Conservation (phyloP, 306 rosid species). For the Fagus crenata region DNA sequence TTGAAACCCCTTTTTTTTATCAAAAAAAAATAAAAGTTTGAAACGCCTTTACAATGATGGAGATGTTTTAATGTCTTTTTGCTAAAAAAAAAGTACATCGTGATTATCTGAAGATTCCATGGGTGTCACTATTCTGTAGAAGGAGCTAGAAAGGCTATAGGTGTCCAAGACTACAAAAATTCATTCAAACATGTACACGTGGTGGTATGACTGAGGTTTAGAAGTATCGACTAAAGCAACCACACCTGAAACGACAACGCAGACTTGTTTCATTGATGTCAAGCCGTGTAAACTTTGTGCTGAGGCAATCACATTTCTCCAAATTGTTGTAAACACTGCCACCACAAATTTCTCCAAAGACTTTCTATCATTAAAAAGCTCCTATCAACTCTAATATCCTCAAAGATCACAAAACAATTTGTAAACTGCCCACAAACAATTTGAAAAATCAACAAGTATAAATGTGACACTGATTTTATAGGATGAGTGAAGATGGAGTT, state of each 20-base stretch:
- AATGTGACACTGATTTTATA: too few species aligned
- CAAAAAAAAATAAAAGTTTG: background rate
- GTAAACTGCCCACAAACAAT: too few species aligned
- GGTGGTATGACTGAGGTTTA: constrained; percentile 6
- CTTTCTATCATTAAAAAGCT: background rate
- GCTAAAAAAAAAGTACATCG: constrained; percentile 12
- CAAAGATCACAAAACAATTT: too few species aligned
- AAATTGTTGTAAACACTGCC: constrained; percentile 39
- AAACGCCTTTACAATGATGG: constrained; percentile 44
- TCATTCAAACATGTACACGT: constrained; percentile 32
- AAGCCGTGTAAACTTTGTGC: constrained; percentile 45
- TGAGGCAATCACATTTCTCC: constrained; percentile 30
- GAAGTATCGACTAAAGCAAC: constrained; percentile 34
- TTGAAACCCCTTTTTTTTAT: constrained; percentile 28
- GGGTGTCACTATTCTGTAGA: constrained; percentile 25
- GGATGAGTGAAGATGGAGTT: too few species aligned
- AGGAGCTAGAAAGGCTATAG: constrained; percentile 28
- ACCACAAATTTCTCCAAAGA: constrained; percentile 19
- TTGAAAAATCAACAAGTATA: too few species aligned
- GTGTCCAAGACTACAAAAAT: constrained; percentile 37
- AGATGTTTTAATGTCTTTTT: constrained; percentile 40
- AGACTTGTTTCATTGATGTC: constrained; percentile 23
- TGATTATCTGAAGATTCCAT: constrained; percentile 8
- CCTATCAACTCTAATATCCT: too few species aligned
- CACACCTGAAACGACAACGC: constrained; percentile 31